Evolutionary conservation across 2,329 filamentous ascomycete genomes (phyloP).

Genomic region (Colletotrichum graminicola): DNA sequence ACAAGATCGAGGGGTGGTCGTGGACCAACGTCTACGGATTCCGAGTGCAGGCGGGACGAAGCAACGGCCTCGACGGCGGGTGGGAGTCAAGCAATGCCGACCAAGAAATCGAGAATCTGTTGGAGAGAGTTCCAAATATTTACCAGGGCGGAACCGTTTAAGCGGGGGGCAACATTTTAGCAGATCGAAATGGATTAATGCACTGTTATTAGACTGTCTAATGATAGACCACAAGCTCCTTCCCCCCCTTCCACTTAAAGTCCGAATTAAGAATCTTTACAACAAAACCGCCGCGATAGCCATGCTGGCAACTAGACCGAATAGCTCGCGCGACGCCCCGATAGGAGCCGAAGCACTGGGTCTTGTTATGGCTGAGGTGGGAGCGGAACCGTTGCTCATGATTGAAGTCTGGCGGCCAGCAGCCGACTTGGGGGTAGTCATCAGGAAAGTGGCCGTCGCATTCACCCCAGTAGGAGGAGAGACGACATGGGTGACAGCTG

Average conservation of each 20-base stretch:
- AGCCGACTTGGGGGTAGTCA: neutral
- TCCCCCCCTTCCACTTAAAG: no score
- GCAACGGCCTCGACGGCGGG: constrained; percentile 41
- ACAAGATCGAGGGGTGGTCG: constrained; percentile 10
- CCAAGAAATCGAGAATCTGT: constrained; percentile 46
- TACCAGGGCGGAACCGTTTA: constrained; percentile 34
- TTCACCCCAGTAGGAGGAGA: neutral
- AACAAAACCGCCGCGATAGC: constrained; percentile 25
- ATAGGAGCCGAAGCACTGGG: constrained; percentile 15
- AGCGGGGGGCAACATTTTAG: neutral
- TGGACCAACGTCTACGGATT: constrained; percentile 36
- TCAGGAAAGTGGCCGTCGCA: neutral
- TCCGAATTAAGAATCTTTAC: neutral
- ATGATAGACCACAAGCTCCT: neutral
- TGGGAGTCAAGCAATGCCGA: constrained; percentile 46
- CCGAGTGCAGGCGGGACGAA: neutral
- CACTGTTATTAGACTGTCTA: constrained; percentile 2
- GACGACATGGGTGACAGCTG: neutral
- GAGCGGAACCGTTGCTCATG: neutral
- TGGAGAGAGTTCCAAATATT: constrained; percentile 43
- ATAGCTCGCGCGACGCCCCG: constrained; percentile 12
- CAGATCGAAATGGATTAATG: neutral
- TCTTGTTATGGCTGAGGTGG: neutral
- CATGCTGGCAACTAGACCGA: constrained; percentile 8
- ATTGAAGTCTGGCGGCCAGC: neutral